These are phyloP conservation scores for Achlya hypogyna DNA, from an alignment of 352 stramenopile species.

Conservation along the genomic window DNA sequence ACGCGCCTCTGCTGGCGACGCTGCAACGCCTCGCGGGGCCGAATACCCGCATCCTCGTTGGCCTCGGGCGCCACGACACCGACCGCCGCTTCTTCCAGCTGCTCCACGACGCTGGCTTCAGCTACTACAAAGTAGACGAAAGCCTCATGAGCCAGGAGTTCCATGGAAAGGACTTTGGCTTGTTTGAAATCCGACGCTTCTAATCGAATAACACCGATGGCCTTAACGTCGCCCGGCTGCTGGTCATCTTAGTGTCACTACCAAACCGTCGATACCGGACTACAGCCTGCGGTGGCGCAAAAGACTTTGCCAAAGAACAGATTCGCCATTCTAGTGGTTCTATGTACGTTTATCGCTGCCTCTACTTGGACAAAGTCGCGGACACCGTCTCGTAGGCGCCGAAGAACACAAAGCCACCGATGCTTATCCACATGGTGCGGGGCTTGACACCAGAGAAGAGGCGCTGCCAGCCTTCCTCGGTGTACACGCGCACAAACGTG, in stretches of 20 bases:
- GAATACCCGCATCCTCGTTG: conserved; percentile 49
- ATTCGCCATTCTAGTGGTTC: too few species aligned
- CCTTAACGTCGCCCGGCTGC: too few species aligned
- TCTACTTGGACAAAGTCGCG: conserved; percentile 44
- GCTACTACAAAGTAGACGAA: conserved; percentile 77
- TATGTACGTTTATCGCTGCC: too few species aligned
- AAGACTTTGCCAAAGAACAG: too few species aligned
- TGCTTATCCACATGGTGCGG: conserved; percentile 98
- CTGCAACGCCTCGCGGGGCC: conserved; percentile 35
- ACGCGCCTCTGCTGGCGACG: conserved; percentile 62
- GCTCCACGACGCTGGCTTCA: conserved; percentile 57
- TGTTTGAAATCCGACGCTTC: conserved; percentile 49
- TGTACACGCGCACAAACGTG: conserved; percentile 86
- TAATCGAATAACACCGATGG: neutral
- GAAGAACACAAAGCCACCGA: conserved; percentile 99
- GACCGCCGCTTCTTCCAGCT: conserved; percentile 51
- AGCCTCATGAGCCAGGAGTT: conserved; percentile 40
- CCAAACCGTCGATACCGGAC: too few species aligned
- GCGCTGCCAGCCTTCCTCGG: conserved; percentile 83
- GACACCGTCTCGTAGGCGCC: conserved; percentile 94
- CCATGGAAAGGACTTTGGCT: conserved; percentile 66
- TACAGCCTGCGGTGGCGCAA: too few species aligned
- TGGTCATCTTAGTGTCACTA: too few species aligned
- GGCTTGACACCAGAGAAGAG: conserved; percentile 94
- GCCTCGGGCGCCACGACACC: conserved; percentile 65